Evolutionary conservation across 345 rosid species (phyloP).

Genomic region (Microcos paniculata): DNA sequence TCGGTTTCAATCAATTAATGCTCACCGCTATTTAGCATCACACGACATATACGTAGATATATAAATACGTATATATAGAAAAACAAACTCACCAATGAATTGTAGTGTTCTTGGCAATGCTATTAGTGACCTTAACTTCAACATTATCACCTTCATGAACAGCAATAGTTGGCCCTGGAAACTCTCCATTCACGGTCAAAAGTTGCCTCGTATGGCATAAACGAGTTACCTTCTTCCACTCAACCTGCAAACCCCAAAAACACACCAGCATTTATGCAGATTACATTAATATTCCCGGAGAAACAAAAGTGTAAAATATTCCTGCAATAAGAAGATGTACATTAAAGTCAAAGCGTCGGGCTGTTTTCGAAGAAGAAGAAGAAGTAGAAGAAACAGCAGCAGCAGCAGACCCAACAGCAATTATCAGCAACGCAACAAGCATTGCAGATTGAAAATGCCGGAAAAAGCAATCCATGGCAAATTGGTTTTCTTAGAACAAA

Average conservation of each 20-base stretch:
- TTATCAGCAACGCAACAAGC: neutral
- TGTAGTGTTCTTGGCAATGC: constrained; percentile 46
- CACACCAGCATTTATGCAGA: too few relatives aligned
- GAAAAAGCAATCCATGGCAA: neutral
- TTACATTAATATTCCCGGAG: too few relatives aligned
- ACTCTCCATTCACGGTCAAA: constrained; percentile 63
- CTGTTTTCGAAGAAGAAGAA: neutral
- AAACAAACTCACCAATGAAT: constrained; percentile 45
- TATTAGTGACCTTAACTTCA: constrained; percentile 57
- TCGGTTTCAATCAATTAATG: too few relatives aligned
- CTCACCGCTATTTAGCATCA: too few relatives aligned
- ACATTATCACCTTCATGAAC: constrained; percentile 67
- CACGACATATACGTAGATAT: too few relatives aligned
- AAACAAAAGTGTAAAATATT: too few relatives aligned
- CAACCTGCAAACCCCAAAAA: constrained; percentile 32
- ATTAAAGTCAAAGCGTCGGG: neutral
- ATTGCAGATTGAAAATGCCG: neutral
- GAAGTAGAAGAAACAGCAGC: too few relatives aligned
- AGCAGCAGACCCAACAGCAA: neutral
- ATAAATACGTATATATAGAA: too few relatives aligned
- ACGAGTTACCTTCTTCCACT: constrained; percentile 53
- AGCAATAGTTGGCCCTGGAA: constrained; percentile 64
- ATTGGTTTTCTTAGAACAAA: neutral
- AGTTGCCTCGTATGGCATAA: constrained; percentile 57
- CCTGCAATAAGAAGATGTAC: neutral